phyloP scores from a whole-genome alignment of 768 basidiomycete genomes.

The Boletus rufocinnamomeus region DNA sequence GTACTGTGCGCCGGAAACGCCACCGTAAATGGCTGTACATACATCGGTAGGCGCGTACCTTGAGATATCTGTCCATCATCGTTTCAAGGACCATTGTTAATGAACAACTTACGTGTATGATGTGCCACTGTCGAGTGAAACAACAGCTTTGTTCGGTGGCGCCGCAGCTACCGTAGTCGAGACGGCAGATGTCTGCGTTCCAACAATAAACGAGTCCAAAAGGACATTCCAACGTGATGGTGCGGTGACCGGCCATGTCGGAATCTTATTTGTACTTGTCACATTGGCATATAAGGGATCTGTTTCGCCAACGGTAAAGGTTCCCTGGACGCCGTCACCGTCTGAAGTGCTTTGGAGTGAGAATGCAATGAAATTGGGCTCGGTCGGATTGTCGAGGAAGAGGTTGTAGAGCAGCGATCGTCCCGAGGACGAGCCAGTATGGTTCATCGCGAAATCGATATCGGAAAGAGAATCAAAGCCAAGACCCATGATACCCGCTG shows the following conservation, averaged over 20 bases:
- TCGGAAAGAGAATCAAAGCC: conserved; percentile 78
- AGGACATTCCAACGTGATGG: conserved; percentile 79
- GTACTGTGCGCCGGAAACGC: conserved; percentile 62
- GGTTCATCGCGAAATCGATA: conserved; percentile 63
- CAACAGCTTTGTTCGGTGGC: conserved; percentile 71
- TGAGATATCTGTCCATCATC: conserved; percentile 29
- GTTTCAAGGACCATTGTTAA: background rate
- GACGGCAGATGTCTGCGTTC: conserved; percentile 50
- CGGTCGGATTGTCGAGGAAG: conserved; percentile 63
- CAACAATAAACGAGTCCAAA: conserved; percentile 70
- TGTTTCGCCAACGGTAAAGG: conserved; percentile 73
- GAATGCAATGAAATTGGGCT: conserved; percentile 83
- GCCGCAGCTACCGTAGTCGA: conserved; percentile 56
- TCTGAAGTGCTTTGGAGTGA: conserved; percentile 64
- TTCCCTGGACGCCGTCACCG: conserved; percentile 59
- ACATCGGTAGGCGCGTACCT: conserved; percentile 69
- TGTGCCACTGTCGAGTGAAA: conserved; percentile 78
- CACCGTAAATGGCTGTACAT: conserved; percentile 68
- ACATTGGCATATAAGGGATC: conserved; percentile 64
- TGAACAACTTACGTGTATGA: conserved; percentile 65
- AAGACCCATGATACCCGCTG: conserved; percentile 70
- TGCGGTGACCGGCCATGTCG: conserved; percentile 68
- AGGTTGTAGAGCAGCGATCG: conserved; percentile 75
- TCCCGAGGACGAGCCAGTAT: conserved; percentile 58
- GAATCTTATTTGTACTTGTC: conserved; percentile 54